Conservation (phyloP, 148 eudicot genomes). For the Heliosperma pusillum region DNA sequence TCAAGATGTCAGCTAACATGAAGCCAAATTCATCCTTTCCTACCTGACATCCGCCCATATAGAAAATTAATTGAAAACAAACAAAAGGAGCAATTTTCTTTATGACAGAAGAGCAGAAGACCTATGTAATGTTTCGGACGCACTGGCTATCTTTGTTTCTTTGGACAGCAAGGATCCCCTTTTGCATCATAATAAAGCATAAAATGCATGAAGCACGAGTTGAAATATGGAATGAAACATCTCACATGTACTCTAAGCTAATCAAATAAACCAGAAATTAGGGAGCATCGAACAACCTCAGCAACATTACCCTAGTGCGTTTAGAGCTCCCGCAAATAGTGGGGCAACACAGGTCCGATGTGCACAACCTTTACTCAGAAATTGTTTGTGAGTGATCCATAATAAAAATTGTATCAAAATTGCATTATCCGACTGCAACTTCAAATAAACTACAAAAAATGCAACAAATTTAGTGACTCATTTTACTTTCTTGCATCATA, state of each 20-base stretch:
- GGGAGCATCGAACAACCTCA: background rate
- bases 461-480: background rate
- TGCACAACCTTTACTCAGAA: background rate
- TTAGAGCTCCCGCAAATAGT: background rate
- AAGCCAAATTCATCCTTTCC: conserved; percentile 91
- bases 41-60: conserved; percentile 39
- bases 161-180: background rate
- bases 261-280: background rate
- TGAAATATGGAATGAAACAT: background rate
- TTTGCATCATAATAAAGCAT: background rate
- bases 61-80: background rate
- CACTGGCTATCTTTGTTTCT: background rate
- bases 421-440: background rate
- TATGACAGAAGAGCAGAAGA: background rate
- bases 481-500: background rate
- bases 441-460: no score
- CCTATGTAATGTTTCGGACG: background rate
- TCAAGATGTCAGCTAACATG: conserved; percentile 76
- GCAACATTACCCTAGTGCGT: background rate
- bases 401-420: background rate
- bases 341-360: background rate
- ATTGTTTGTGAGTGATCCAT: background rate
- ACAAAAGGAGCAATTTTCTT: background rate
- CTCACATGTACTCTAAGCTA: background rate
- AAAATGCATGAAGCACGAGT: background rate